These are phyloP conservation scores for Amylostereum chailletii DNA, from an alignment of 1,284 basidiomycete genomes.

Conservation along the genomic window DNA sequence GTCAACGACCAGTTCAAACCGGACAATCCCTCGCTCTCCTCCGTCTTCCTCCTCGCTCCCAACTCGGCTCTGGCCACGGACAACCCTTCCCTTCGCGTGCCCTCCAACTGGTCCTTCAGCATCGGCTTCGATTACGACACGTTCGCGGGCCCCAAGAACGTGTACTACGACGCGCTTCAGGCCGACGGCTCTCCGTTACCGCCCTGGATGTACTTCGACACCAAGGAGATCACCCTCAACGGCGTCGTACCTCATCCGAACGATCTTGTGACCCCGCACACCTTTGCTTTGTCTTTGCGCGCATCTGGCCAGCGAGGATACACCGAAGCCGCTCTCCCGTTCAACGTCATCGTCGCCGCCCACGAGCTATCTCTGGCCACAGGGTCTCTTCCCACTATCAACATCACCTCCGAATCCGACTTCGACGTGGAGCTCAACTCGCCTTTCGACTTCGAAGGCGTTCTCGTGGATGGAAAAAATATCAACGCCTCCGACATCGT, in stretches of 20 bases:
- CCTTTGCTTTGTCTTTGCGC: conserved; percentile 46
- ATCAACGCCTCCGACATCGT: conserved; percentile 47
- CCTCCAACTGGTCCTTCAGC: conserved; percentile 84
- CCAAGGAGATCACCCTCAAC: conserved; percentile 63
- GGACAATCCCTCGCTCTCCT: conserved; percentile 55
- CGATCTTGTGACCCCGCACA: conserved; percentile 27
- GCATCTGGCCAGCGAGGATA: conserved; percentile 63
- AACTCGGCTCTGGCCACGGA: conserved; percentile 45
- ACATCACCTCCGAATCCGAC: conserved; percentile 44
- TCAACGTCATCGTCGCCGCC: conserved; percentile 49
- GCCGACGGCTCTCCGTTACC: conserved; percentile 67
- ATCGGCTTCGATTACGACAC: conserved; percentile 75
- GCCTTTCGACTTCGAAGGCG: conserved; percentile 46
- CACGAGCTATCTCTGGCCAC: conserved; percentile 53
- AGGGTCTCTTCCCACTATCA: conserved; percentile 50
- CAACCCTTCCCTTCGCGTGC: conserved; percentile 67
- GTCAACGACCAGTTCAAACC: conserved; percentile 53
- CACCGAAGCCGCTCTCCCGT: conserved; percentile 39
- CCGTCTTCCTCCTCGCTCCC: conserved; percentile 49
- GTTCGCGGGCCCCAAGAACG: conserved; percentile 35
- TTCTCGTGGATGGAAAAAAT: conserved; percentile 51
- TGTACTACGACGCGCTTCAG: conserved; percentile 65
- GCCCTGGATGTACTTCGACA: conserved; percentile 68
- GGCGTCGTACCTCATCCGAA: conserved; percentile 60
- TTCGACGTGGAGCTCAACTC: conserved; percentile 56